Conservation (phyloP, 1,139 yeast species). For the Sugiyamaella neomexicana region DNA sequence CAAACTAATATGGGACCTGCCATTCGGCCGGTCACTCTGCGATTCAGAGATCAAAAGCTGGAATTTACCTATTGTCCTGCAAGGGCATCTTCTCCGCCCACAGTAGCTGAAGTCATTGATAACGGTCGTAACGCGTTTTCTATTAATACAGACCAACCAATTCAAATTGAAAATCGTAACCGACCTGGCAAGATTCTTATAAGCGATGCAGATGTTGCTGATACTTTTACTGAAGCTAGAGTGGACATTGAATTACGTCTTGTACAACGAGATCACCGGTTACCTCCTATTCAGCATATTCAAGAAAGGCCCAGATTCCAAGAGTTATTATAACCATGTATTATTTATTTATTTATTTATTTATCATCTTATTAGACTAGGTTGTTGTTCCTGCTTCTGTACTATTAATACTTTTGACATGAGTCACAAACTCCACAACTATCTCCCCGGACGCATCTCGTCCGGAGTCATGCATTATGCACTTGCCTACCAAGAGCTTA, state of each 20-base stretch:
- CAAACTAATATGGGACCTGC: slow-evolving; percentile 18
- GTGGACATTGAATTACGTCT: slow-evolving; percentile 22
- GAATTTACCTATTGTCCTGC: slow-evolving; percentile 61
- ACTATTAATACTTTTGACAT: neutral
- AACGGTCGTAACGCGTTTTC: slow-evolving; percentile 71
- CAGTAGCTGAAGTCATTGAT: slow-evolving; percentile 62
- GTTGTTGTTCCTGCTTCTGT: neutral
- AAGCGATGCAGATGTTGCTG: slow-evolving; percentile 39
- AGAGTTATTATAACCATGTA: slow-evolving; percentile 12
- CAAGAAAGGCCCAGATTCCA: slow-evolving; percentile 12
- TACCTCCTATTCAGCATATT: neutral
- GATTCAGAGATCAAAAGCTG: slow-evolving; percentile 47
- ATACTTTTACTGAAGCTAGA: slow-evolving; percentile 32
- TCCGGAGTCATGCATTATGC: slow-evolving; percentile 1
- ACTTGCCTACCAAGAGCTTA: slow-evolving; percentile 5
- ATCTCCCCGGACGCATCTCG: slow-evolving; percentile 4
- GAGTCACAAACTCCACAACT: neutral
- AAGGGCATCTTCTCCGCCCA: slow-evolving; percentile 64
- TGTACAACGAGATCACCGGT: slow-evolving; percentile 6
- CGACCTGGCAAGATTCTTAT: slow-evolving; percentile 27
- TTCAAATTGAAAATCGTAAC: slow-evolving; percentile 38
- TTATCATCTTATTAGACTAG: too few species aligned
- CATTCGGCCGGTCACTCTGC: slow-evolving; percentile 47
- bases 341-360: neutral
- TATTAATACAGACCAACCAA: slow-evolving; percentile 43